Evolutionary conservation across 495 filamentous ascomycete species (phyloP), one percentile per base, ranked within the genome.

Genomic region (Tuber umbilicatum): DNA sequence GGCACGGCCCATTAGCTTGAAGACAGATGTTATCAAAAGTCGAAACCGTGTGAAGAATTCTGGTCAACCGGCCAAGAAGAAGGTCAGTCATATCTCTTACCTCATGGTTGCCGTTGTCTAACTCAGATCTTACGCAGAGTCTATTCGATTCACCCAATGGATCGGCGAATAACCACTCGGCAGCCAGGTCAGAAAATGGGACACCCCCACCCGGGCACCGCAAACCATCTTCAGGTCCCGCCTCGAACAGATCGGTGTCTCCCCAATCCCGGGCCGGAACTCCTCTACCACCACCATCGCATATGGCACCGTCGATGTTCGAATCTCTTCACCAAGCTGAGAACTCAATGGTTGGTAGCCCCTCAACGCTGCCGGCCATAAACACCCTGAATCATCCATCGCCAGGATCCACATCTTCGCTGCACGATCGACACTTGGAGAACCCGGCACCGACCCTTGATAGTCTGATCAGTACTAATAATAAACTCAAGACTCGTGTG

Each of bases 1-100:
- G 35, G 89, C 96, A 76, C 90, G 95, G 71, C 96, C 96, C 81
- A 97, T 97, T 84, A 94, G 91, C 78, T 88, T 99, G 79, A 99
- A 99, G 86, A 99, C 96, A 68, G 96, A 99, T 86, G 94, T 98
- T 75, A 99, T 99, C 85, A 99, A 99, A 85, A 97, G 94, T 86
- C 94, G 95, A 79, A 99, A 99, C 83, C 90, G 95, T 73, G 94
- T 98, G 70, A 98, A 98, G 86, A 95, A 93, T 68, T 89, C 91
- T 75, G 93, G 92, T 9, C 91, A 93, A 79, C 90, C 89, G 16
- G 89, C 90, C 71, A 95, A 94, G 85, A 94, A 94, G 84, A 98
- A 97, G 89, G 94, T 94, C 81, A 83, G 86, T 70, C 42, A 43
- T 73, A 60, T 68, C 39, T 47, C 3, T 43, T 73, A 37, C 40